Conservation (phyloP, 179 eudicot species). For the Carnegiea gigantea region DNA sequence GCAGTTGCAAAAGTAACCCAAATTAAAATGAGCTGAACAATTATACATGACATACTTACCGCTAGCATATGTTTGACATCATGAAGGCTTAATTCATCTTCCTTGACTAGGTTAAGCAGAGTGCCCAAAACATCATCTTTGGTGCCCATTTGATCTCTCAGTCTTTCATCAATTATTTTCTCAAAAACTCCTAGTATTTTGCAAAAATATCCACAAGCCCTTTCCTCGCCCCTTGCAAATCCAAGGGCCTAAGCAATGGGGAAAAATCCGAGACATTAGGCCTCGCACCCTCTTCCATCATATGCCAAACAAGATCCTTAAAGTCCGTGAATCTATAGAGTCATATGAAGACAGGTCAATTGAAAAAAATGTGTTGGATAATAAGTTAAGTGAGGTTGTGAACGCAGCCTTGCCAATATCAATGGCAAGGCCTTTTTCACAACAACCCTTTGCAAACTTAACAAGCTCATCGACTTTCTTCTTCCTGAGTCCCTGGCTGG, state of each 20-base stretch:
- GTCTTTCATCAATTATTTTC: slow-evolving; percentile 14
- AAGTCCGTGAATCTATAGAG: slow-evolving; percentile 5
- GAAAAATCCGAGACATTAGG: slow-evolving; percentile 28
- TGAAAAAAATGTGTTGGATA: slow-evolving; percentile 27
- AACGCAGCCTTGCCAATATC: slow-evolving; percentile 25
- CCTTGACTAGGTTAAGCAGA: too few species aligned
- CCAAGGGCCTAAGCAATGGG: too few species aligned
- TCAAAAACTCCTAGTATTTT: slow-evolving; percentile 11
- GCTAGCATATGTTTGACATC: slow-evolving; percentile 9
- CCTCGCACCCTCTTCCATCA: slow-evolving; percentile 5
- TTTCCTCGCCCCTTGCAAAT: slow-evolving; percentile 21
- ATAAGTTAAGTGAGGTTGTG: slow-evolving; percentile 14
- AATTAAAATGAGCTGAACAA: too few species aligned
- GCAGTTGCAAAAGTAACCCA: too few species aligned
- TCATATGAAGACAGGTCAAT: slow-evolving; percentile 20
- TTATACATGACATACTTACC: too few species aligned
- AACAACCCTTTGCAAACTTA: slow-evolving; percentile 3
- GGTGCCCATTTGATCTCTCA: too few species aligned
- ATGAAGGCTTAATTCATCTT: too few species aligned
- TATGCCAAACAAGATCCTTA: background rate
- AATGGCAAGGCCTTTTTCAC: slow-evolving; percentile 10
- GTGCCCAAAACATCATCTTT: too few species aligned
- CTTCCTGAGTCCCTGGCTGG: too few species aligned
- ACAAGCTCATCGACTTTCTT: slow-evolving; percentile 22
- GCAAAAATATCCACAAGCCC: background rate